Conservation (phyloP, 306 rosid genomes). For the Hippophae gyantsensis region DNA sequence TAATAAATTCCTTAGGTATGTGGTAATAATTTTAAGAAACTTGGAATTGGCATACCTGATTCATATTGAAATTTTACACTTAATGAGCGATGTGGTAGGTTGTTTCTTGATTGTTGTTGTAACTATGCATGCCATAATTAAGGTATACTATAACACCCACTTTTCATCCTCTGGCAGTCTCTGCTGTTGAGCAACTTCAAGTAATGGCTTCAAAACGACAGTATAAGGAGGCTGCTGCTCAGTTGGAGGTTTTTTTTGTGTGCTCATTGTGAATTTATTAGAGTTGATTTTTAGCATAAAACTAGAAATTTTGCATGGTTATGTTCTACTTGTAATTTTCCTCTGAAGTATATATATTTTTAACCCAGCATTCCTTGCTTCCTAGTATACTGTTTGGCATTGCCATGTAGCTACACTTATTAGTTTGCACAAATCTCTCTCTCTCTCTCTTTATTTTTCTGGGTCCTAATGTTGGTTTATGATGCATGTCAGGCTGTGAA, state of each 20-base stretch:
- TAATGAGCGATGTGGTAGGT: too few relatives aligned
- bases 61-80: background rate
- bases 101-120: too few relatives aligned
- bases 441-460: background rate
- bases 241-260: constrained; percentile 65
- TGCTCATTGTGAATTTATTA: background rate
- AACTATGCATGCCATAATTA: background rate
- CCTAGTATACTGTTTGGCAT: too few relatives aligned
- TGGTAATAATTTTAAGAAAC: constrained; percentile 2
- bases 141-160: constrained; percentile 1
- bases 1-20: background rate
- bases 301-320: too few relatives aligned
- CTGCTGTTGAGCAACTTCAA: constrained; percentile 99
- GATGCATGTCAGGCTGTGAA: constrained; percentile 80
- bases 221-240: constrained; percentile 96
- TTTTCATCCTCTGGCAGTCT: constrained; percentile 56
- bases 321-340: too few relatives aligned
- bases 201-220: constrained; percentile 96
- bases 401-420: too few relatives aligned
- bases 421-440: too few relatives aligned
- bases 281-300: too few relatives aligned
- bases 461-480: constrained; percentile 18
- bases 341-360: too few relatives aligned
- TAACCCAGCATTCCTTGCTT: too few relatives aligned
- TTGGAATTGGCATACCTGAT: background rate